Base-by-base conservation (phyloP, 345 rosid genomes). In the Psidium guajava region DNA sequence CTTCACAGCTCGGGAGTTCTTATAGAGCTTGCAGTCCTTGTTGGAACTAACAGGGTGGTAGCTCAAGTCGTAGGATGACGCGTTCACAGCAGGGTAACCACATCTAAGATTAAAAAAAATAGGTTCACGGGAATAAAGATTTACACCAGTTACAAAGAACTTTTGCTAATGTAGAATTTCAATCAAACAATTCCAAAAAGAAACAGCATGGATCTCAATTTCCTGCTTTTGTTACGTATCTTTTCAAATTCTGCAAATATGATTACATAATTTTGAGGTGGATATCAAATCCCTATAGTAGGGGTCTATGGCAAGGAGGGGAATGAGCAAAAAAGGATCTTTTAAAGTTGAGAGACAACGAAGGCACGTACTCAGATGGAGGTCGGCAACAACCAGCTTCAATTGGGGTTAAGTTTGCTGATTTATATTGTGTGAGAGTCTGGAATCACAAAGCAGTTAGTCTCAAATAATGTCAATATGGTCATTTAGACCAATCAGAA, bases 371-470 rank as follows among this genome's bases (percentile, higher is more conserved):
- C 98, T 94, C 96, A 27, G 96, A 95, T 86, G 99, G 99, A 18
- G 99, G 98, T 84, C 93, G 89, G 88, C 98, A 95, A 90, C 99
- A 95, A 87, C 99, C 98, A 77, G 95, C 97, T 92, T 97, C 99
- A 83, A 97, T 93, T 1, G 99, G 95, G 10, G 91, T 93, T 87
- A 97, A 86, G 64, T 93, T 92, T 64, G 96, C 98, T 13, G 91
- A 91, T 86, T 95, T 95, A 81, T 89, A 93, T 86, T 92, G 92
- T 88, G 90, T 94, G 21, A 90, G 92, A 9, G 93, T 92, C 99
- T 97, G 93, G 64, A 87, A 86, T 44, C 32, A 82, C 25, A 14
- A n/a, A 87, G 28, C 86, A 73, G 24, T 42, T 61, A 58, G 64
- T 28, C 77, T 83, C 84, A 86, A 57, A 50, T 88, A 86, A 87